These are phyloP conservation scores for Hymenoscyphus infarciens DNA, from an alignment of 2,329 filamentous ascomycete species.

Conservation along the genomic window DNA sequence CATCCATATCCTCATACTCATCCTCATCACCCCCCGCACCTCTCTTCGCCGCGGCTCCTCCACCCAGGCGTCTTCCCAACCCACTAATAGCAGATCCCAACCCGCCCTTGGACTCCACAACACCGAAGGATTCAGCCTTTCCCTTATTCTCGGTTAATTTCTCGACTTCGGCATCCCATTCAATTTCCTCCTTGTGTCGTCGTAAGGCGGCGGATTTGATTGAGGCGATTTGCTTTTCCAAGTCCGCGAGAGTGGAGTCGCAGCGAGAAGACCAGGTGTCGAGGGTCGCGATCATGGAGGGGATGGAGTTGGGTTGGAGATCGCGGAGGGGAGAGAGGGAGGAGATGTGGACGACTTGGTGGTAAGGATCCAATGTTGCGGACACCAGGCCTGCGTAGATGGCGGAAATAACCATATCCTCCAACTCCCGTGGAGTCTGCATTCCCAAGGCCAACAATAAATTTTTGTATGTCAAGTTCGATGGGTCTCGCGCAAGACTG, in stretches of 20 bases:
- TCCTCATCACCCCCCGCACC: constrained; percentile 46
- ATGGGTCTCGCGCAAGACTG: constrained; percentile 66
- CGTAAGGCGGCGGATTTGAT: constrained; percentile 58
- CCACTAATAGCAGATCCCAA: constrained; percentile 36
- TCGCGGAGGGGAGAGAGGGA: constrained; percentile 85
- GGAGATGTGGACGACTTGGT: constrained; percentile 70
- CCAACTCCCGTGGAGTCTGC: constrained; percentile 64
- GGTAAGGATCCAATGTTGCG: constrained; percentile 77
- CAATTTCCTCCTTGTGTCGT: constrained; percentile 43
- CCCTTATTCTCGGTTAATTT: constrained; percentile 37
- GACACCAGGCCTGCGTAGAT: constrained; percentile 82
- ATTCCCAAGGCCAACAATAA: constrained; percentile 68
- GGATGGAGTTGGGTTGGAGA: constrained; percentile 69
- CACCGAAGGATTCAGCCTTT: constrained; percentile 48
- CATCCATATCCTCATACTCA: constrained; percentile 46
- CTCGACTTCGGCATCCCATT: constrained; percentile 32
- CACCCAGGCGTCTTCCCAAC: constrained; percentile 23
- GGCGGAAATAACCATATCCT: constrained; percentile 80
- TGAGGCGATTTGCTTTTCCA: constrained; percentile 70
- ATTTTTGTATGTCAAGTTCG: constrained; percentile 67
- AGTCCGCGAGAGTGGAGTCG: constrained; percentile 64
- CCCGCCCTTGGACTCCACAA: constrained; percentile 32
- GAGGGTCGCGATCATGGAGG: constrained; percentile 64
- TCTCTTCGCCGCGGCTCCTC: constrained; percentile 21
- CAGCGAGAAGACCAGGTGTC: constrained; percentile 77